These are phyloP conservation scores for Hypericum androsaemum DNA, from an alignment of 345 rosid genomes.

Conservation along the genomic window DNA sequence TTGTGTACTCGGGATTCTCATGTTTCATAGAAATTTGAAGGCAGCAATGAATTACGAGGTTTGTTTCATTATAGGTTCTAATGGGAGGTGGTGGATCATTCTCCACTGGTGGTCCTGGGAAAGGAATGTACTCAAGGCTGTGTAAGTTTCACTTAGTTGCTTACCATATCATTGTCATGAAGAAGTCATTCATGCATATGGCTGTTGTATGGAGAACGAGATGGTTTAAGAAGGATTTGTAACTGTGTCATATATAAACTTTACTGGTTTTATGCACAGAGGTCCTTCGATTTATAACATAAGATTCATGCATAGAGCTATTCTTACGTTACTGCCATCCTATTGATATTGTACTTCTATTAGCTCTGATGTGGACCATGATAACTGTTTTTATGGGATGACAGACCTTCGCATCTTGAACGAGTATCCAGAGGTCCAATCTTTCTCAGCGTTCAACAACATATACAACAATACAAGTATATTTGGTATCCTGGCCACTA, in stretches of 20 bases:
- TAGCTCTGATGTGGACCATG: slow-evolving; percentile 15
- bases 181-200: not conserved
- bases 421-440: slow-evolving; percentile 56
- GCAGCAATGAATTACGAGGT: not conserved
- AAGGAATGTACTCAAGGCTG: slow-evolving; percentile 90
- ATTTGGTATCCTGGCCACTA: slow-evolving; percentile 72
- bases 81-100: slow-evolving; percentile 98
- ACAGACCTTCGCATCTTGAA: slow-evolving; percentile 74
- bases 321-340: not conserved
- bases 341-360: slow-evolving; percentile 3
- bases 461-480: slow-evolving; percentile 60
- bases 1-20: not conserved
- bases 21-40: not conserved
- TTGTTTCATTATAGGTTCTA: slow-evolving; percentile 46
- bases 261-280: too few species aligned
- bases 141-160: slow-evolving; percentile 38
- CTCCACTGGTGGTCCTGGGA: slow-evolving; percentile 97
- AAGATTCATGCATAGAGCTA: too few species aligned
- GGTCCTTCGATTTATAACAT: too few species aligned
- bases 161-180: not conserved
- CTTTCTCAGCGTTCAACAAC: slow-evolving; percentile 77
- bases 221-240: too few species aligned
- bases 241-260: too few species aligned
- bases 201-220: too few species aligned
- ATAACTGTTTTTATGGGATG: too few species aligned